Percentiles rank a stretch among this genome's conserved stretches.
These are phyloP conservation scores for Trichoderma parareesei DNA, from an alignment of 495 filamentous ascomycete genomes.

Conservation along the genomic window DNA sequence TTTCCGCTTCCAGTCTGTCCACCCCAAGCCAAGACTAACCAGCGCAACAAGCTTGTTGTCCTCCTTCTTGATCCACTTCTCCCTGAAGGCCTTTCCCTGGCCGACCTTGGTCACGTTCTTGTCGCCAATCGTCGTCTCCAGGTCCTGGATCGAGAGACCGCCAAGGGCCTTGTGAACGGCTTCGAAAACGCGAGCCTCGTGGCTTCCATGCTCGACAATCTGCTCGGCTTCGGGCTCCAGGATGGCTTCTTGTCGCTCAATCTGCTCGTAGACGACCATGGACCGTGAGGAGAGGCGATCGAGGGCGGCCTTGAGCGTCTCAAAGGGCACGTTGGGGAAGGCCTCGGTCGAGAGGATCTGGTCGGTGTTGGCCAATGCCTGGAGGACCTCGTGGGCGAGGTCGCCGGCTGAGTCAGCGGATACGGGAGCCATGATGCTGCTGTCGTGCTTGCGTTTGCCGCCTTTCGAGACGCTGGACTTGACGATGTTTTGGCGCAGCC, in stretches of 20 bases:
- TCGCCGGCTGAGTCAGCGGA: slow-evolving; percentile 33
- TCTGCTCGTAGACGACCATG: slow-evolving; percentile 79
- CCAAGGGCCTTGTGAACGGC: slow-evolving; percentile 69
- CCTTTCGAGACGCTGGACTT: not conserved
- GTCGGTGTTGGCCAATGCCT: slow-evolving; percentile 54
- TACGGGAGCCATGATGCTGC: slow-evolving; percentile 22
- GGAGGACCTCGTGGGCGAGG: slow-evolving; percentile 56
- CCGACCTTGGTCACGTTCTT: slow-evolving; percentile 81
- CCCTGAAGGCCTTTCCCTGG: slow-evolving; percentile 93
- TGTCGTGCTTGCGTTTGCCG: no score
- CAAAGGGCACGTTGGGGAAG: slow-evolving; percentile 65
- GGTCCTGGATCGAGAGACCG: slow-evolving; percentile 71
- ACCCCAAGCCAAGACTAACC: slow-evolving; percentile 16
- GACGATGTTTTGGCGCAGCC: not conserved
- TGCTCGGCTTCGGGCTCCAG: slow-evolving; percentile 71
- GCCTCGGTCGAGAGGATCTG: slow-evolving; percentile 65
- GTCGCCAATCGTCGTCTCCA: slow-evolving; percentile 65
- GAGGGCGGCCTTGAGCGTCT: slow-evolving; percentile 73
- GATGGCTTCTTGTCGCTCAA: slow-evolving; percentile 68
- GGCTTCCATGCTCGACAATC: slow-evolving; percentile 78
- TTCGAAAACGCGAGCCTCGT: slow-evolving; percentile 91
- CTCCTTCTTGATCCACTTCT: slow-evolving; percentile 90
- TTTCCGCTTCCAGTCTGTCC: slow-evolving; percentile 10
- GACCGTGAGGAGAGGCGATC: slow-evolving; percentile 74
- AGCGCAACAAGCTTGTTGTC: slow-evolving; percentile 37